A percentile compares a stretch with the other conserved stretches of the same genome.
phyloP scores from a whole-genome alignment of 2,329 filamentous ascomycete genomes.

The Mollisiaceae sp. region DNA sequence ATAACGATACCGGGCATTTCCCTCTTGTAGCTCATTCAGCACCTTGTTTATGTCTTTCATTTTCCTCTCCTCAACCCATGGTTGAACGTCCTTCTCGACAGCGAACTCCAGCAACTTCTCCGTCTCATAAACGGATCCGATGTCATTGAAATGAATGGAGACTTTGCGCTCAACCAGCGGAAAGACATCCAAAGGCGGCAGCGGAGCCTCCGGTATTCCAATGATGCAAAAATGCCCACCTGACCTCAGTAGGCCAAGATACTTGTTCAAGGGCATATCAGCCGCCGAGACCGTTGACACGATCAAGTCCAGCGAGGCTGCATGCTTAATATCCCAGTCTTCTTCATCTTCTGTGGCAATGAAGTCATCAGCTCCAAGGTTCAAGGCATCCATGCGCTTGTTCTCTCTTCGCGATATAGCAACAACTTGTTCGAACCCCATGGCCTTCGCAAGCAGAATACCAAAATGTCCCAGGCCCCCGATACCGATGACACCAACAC shows the following conservation, averaged over 20 bases:
- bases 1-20: neutral
- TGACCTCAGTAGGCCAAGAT: neutral
- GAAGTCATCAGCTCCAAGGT: conserved; percentile 64
- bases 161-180: neutral
- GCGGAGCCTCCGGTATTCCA: neutral
- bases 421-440: conserved; percentile 61
- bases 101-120: neutral
- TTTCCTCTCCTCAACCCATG: neutral
- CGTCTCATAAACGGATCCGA: neutral
- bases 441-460: conserved; percentile 69
- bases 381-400: conserved; percentile 61
- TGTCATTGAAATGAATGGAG: neutral
- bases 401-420: conserved; percentile 61
- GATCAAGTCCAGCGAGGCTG: neutral
- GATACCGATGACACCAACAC: conserved; percentile 74
- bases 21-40: neutral
- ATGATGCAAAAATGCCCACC: neutral
- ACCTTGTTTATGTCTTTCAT: neutral
- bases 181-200: conserved; percentile 1
- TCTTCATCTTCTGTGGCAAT: conserved; percentile 54
- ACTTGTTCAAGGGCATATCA: neutral
- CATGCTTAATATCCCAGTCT: neutral
- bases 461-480: conserved; percentile 74
- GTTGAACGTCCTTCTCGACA: neutral
- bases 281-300: neutral